Base-by-base conservation (phyloP, 495 filamentous ascomycete genomes). In the Stereocaulon alpinum region DNA sequence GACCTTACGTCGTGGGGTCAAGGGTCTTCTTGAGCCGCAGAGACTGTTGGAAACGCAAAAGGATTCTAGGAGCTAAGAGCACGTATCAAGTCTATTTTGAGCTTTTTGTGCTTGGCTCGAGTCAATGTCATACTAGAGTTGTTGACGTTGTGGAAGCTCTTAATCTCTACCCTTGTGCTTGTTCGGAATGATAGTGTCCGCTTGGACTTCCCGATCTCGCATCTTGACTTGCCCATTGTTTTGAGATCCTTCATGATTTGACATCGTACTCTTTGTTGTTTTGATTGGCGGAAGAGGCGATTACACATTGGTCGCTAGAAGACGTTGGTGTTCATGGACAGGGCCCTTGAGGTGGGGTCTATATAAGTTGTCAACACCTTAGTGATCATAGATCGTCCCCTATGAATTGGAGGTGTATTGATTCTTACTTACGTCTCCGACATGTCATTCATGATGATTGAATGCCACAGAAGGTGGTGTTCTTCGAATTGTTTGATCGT, bases 141-240 rank as follows among this genome's bases (percentile, higher is more conserved):
- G 67, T 94, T 85, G 76, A 94, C 93, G 63, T 93, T 83, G 77
- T 89, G 86, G 85, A 98, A 94, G 63, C 90, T 85, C 74, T 98
- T 94, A 63, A 98, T 97, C 76, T 98, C 93, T 64, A 98, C 88
- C 68, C 90, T 89, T 65, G 91, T 93, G 63, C 90, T 92, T 89
- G 92, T 96, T 78, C 95, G 90, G 68, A 89, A 94, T 70, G 94
- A 96, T 51, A 98, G 85, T 64, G 91, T 96, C 70, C 94, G 88
- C 87, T 98, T 98, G 76, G 93, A 93, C 84, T 96, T 96, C 80
- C 97, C 93, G 68, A 95, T 92, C 75, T 97, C 93, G 65, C 93
- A 92, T 89, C 96, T 97, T 65, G 97, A 84, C 77, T 97, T 97
- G 77, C 93, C 92, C 92, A 98, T 97, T 58, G 93, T 86, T 88